Percentiles rank a stretch among this genome's conserved stretches.
phyloP scores from a whole-genome alignment of 164 flowering plant genomes.

The Nymphaea colorata region DNA sequence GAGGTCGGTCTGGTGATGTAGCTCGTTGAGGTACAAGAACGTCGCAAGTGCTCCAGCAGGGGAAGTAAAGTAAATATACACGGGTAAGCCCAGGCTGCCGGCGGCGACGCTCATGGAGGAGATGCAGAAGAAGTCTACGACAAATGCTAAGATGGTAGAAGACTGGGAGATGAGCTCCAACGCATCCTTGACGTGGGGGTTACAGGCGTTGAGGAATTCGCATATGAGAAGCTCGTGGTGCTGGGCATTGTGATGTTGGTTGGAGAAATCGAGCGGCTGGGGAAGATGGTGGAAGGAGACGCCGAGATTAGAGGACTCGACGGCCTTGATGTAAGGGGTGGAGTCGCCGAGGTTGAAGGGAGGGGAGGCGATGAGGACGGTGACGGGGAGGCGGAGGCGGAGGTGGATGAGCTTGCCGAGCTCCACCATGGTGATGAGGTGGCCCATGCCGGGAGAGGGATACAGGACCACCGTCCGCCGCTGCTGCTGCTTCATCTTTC shows the following conservation, averaged over 20 bases:
- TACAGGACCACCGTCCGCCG: constrained; percentile 15
- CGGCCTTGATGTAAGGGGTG: constrained; percentile 21
- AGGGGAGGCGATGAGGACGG: constrained; percentile 15
- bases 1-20: constrained; percentile 1
- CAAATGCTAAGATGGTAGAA: constrained; percentile 11
- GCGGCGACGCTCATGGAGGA: constrained; percentile 12
- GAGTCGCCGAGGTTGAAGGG: constrained; percentile 22
- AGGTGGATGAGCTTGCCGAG: constrained; percentile 26
- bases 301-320: constrained; percentile 24
- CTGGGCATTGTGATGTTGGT: not conserved
- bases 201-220: constrained; percentile 20
- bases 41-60: constrained; percentile 3
- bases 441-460: constrained; percentile 27
- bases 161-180: constrained; percentile 21
- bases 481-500: not conserved
- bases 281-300: constrained; percentile 29
- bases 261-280: constrained; percentile 5
- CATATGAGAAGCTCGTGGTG: constrained; percentile 10
- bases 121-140: constrained; percentile 27
- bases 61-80: constrained; percentile 16
- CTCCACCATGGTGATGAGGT: constrained; percentile 38
- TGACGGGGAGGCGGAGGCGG: constrained; percentile 24
- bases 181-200: constrained; percentile 14
- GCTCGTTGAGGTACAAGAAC: constrained; percentile 11
- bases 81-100: constrained; percentile 13